Base-by-base conservation (phyloP, 208 protist species). In the Trypanosoma melophagium region DNA sequence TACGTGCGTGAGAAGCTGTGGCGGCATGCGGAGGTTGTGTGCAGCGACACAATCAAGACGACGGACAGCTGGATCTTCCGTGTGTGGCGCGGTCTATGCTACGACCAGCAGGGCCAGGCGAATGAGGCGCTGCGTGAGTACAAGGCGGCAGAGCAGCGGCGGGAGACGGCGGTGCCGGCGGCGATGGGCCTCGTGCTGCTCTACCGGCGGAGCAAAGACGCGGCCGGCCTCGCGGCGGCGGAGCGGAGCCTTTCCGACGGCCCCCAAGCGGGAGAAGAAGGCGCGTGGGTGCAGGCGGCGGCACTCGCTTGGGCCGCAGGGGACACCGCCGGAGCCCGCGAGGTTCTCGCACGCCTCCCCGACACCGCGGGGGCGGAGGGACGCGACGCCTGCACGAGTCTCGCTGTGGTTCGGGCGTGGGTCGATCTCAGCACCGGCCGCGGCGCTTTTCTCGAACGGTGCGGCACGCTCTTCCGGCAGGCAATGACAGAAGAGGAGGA, bases 381-480 rank as follows among this genome's bases (percentile, higher is more conserved):
- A 96, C 60, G 87, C 93, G 71, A 96, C 60, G 87, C 93, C 68
- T 97, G 90, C 76, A 91, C 84, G 12, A 90, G 84, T 69, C 77
- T 85, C 38, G 76, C 70, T 7, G 87, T 87, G 14, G 45, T 95
- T 9, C 79, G 83, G 1, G 91, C 80, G 9, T 97, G 93, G 91
- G 75, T 96, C 16, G 91, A 97, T 40, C 84, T 97, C n/a, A 74
- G 83, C 21, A 90, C 79, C 0, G 88, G 90, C 10, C 80, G 91
- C 2, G 76, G 84, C 5, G 87, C 87, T 13, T 84, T 95, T 57
- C 60, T 95, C 3, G 90, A 96, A 50, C 96, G 96, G 78, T 85
- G 83, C 21, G 88, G 86, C 0, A 60, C 78, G 14, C 69, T 87
- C 24, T 96, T 97, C 60, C 63, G 84, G 12, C 78, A 80, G 22